Percentiles rank a stretch among this genome's conserved stretches.
Conservation (phyloP, 208 protist species). For the Trypanosoma vivax region DNA sequence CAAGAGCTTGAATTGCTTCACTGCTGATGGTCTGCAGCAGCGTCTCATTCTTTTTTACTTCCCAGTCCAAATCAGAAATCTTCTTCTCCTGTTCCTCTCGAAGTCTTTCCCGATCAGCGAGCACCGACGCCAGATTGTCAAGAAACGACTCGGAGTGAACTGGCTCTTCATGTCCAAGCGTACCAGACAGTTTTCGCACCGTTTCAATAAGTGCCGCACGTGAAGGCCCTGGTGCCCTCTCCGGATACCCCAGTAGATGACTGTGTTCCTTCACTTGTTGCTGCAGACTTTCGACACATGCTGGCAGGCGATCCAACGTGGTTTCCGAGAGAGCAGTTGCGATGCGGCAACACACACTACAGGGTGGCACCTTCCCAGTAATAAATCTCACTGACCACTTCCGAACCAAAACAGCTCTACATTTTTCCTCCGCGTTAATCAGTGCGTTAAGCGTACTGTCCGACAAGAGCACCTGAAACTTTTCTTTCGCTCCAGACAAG, state of each 20-base stretch:
- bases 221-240: conserved; percentile 6
- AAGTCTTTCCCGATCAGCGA: neutral
- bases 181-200: neutral
- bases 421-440: conserved; percentile 6
- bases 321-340: conserved; percentile 6
- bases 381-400: conserved; percentile 3
- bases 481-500: neutral
- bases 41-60: neutral
- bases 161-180: neutral
- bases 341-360: conserved; percentile 6
- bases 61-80: neutral
- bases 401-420: conserved; percentile 1
- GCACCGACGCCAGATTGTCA: neutral
- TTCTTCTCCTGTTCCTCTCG: conserved; percentile 3
- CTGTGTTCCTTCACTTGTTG: conserved; percentile 2
- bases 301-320: conserved; percentile 5
- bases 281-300: conserved; percentile 1
- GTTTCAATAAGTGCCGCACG: conserved; percentile 5
- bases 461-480: neutral
- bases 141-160: conserved; percentile 2
- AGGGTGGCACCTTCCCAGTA: neutral
- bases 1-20: neutral
- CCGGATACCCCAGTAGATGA: conserved; percentile 8
- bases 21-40: neutral
- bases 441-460: neutral